phyloP scores from a whole-genome alignment of 1,284 basidiomycete genomes.

The Sporisorium exsertum region DNA sequence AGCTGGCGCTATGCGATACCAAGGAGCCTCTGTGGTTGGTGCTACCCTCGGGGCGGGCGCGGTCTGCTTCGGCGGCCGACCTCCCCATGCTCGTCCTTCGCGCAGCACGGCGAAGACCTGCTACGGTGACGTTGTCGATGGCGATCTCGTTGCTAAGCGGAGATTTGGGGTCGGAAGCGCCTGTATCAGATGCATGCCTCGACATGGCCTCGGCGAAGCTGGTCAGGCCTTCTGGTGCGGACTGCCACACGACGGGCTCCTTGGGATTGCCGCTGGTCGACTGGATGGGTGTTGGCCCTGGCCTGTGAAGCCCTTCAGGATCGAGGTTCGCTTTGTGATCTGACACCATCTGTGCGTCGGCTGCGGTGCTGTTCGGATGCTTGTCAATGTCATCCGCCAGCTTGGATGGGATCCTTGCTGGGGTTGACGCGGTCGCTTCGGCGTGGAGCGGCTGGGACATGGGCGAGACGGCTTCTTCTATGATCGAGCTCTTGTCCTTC shows the following conservation, averaged over 20 bases:
- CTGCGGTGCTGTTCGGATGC: background rate
- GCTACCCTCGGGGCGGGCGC: conserved; percentile 16
- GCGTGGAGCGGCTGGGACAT: conserved; percentile 1
- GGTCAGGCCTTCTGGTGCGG: conserved; percentile 45
- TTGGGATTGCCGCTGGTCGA: conserved; percentile 14
- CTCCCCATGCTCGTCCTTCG: conserved; percentile 52
- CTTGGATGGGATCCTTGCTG: conserved; percentile 17
- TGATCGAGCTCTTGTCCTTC: background rate
- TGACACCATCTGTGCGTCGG: background rate
- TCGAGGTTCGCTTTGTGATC: background rate
- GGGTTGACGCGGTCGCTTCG: conserved; percentile 9
- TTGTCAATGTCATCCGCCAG: conserved; percentile 10
- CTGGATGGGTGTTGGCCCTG: conserved; percentile 56
- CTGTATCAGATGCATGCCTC: conserved; percentile 26
- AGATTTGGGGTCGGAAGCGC: conserved; percentile 13
- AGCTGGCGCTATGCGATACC: conserved; percentile 50
- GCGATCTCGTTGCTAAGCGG: conserved; percentile 17
- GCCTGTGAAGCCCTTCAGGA: conserved; percentile 23
- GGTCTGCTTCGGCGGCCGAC: conserved; percentile 21
- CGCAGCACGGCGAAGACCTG: conserved; percentile 55
- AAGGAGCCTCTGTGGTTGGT: conserved; percentile 17
- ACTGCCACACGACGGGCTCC: conserved; percentile 47
- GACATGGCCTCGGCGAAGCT: conserved; percentile 41
- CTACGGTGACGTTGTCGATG: conserved; percentile 47
- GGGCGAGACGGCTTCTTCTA: conserved; percentile 9